phyloP scores from a whole-genome alignment of 2,329 filamentous ascomycete genomes.

The Neofusicoccum sp. region DNA sequence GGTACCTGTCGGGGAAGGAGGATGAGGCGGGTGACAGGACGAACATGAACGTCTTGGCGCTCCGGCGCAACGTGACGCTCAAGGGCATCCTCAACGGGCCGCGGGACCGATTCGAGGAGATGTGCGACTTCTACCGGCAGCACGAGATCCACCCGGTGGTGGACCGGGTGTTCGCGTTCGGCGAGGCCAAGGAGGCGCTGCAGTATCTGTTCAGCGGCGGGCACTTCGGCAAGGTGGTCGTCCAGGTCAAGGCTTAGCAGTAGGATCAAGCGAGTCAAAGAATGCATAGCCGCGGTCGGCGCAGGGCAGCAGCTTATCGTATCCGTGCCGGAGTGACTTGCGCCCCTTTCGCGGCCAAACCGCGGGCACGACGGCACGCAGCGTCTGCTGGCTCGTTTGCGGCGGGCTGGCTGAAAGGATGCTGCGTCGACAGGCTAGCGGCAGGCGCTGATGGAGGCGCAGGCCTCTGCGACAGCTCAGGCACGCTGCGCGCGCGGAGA shows the following conservation, averaged over 20 bases:
- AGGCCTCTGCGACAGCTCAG: too few relatives aligned
- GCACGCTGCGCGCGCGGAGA: too few relatives aligned
- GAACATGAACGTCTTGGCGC: slow-evolving; percentile 59
- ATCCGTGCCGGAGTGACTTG: neutral
- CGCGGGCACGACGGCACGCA: neutral
- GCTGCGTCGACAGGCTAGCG: neutral
- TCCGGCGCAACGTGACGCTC: slow-evolving; percentile 52
- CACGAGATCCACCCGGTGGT: slow-evolving; percentile 43
- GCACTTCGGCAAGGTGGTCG: slow-evolving; percentile 43
- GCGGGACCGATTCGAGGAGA: slow-evolving; percentile 50
- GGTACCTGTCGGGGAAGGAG: slow-evolving; percentile 52
- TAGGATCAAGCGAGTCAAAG: neutral
- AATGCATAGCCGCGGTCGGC: neutral
- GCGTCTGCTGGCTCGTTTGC: neutral
- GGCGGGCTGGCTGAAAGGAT: neutral
- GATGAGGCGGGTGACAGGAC: slow-evolving; percentile 55
- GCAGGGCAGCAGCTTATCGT: slow-evolving; percentile 3
- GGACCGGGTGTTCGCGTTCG: slow-evolving; percentile 41
- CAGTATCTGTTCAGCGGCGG: slow-evolving; percentile 33
- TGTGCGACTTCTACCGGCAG: slow-evolving; percentile 41
- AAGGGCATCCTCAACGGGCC: slow-evolving; percentile 64
- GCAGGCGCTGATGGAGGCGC: neutral
- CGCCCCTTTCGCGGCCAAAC: slow-evolving; percentile 6
- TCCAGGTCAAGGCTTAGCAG: slow-evolving; percentile 30
- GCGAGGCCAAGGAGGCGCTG: slow-evolving; percentile 30